A percentile compares a stretch with the other conserved stretches of the same genome.
phyloP scores from a whole-genome alignment of 164 flowering plant species.

The Tinospora cordifolia region DNA sequence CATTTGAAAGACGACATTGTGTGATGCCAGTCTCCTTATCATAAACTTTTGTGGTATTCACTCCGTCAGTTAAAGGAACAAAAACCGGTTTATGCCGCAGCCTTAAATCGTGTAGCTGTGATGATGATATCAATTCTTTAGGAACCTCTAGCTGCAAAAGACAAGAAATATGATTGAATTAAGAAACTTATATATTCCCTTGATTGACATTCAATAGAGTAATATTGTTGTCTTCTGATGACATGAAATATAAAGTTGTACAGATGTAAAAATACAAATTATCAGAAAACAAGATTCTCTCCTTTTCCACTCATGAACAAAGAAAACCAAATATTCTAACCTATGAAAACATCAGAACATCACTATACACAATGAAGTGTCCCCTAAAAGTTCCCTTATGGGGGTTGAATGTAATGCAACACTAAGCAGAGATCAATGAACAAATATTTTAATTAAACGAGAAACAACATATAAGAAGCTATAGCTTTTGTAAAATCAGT shows the following conservation, averaged over 20 bases:
- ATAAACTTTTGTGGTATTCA: constrained; percentile 35
- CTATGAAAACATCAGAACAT: too few species aligned
- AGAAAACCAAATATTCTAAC: too few species aligned
- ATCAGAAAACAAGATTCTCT: neutral
- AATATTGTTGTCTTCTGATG: neutral
- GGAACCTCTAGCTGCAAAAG: constrained; percentile 88
- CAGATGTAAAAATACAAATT: neutral
- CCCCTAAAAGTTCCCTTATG: too few species aligned
- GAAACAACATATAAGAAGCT: too few species aligned
- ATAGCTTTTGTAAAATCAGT: too few species aligned
- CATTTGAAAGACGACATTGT: constrained; percentile 83
- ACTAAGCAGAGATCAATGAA: too few species aligned
- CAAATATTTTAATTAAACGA: too few species aligned
- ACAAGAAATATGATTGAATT: neutral
- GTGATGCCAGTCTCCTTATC: constrained; percentile 89
- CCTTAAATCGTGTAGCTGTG: constrained; percentile 57
- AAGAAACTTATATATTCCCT: neutral
- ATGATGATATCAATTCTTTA: constrained; percentile 63
- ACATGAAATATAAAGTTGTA: neutral
- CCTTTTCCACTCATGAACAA: too few species aligned
- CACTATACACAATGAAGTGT: too few species aligned
- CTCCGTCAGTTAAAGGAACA: constrained; percentile 44
- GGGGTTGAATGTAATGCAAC: too few species aligned
- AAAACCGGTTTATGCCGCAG: constrained; percentile 52
- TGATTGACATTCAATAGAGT: neutral